Conservation (phyloP, 2,329 filamentous ascomycete genomes). For the Amphichorda felina region DNA sequence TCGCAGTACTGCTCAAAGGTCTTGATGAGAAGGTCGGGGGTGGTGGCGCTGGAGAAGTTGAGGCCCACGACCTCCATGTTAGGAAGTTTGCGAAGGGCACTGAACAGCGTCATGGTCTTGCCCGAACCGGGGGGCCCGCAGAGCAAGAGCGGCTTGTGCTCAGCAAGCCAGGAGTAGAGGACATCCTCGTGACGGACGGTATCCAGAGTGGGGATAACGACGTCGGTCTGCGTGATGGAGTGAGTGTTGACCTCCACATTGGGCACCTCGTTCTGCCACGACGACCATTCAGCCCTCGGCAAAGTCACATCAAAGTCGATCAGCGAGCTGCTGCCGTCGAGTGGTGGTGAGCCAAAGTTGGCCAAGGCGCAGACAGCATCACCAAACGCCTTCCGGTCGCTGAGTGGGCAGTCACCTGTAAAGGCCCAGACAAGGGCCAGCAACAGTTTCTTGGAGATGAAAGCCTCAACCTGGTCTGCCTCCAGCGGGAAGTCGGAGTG, state of each 20-base stretch:
- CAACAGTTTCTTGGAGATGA: slow-evolving; percentile 85
- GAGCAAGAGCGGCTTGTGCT: slow-evolving; percentile 92
- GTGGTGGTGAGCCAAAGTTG: slow-evolving; percentile 71
- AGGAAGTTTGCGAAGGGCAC: slow-evolving; percentile 86
- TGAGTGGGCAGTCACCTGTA: slow-evolving; percentile 84
- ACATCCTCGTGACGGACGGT: slow-evolving; percentile 97
- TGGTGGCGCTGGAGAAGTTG: slow-evolving; percentile 98
- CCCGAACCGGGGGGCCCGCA: slow-evolving; percentile 96
- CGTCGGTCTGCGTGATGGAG: slow-evolving; percentile 93
- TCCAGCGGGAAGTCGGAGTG: slow-evolving; percentile 92
- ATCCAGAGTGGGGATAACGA: slow-evolving; percentile 95
- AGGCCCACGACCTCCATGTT: slow-evolving; percentile 99
- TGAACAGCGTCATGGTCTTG: slow-evolving; percentile 99
- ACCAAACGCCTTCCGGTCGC: slow-evolving; percentile 80
- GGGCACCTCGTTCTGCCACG: slow-evolving; percentile 93
- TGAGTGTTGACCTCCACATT: slow-evolving; percentile 96
- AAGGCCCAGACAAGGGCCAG: slow-evolving; percentile 91
- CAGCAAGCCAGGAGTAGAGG: slow-evolving; percentile 97
- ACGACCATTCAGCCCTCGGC: slow-evolving; percentile 77
- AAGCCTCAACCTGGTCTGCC: slow-evolving; percentile 78
- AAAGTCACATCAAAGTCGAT: slow-evolving; percentile 93
- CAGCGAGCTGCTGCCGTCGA: slow-evolving; percentile 69
- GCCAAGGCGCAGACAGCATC: slow-evolving; percentile 73
- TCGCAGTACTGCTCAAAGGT: slow-evolving; percentile 99
- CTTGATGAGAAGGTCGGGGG: slow-evolving; percentile 94